Evolutionary conservation across 805 yeast genomes (phyloP).

Genomic region (Peterozyma xylosa): DNA sequence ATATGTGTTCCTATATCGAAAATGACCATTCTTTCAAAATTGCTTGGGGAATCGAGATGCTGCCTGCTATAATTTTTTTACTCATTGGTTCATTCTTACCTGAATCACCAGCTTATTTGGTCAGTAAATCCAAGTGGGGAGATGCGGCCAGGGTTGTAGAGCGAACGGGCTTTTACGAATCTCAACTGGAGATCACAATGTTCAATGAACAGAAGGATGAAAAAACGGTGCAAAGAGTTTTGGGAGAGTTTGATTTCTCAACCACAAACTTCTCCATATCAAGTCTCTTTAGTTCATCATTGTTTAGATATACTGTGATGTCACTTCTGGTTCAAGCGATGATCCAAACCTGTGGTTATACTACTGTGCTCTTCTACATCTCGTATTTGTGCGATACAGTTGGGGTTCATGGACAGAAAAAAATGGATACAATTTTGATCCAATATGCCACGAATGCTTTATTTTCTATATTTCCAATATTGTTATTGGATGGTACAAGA

Average conservation of each 20-base stretch:
- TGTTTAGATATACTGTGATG: constrained; percentile 26
- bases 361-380: constrained; percentile 34
- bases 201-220: background rate
- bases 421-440: constrained; percentile 25
- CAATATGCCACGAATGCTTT: constrained; percentile 32
- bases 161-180: background rate
- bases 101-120: constrained; percentile 57
- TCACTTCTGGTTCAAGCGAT: constrained; percentile 32
- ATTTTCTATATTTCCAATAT: constrained; percentile 36
- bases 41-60: constrained; percentile 53
- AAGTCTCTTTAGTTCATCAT: constrained; percentile 25
- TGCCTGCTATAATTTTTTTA: constrained; percentile 39
- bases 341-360: constrained; percentile 38
- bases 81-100: constrained; percentile 39
- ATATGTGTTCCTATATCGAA: constrained; percentile 33
- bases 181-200: background rate
- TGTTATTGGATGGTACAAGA: constrained; percentile 33
- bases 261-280: constrained; percentile 16
- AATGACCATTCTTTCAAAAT: constrained; percentile 50
- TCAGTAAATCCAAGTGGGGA: constrained; percentile 25
- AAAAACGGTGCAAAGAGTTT: background rate
- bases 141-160: constrained; percentile 25
- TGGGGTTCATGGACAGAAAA: constrained; percentile 29
- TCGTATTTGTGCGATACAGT: constrained; percentile 39
- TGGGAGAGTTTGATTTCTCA: constrained; percentile 10